These are phyloP conservation scores for Guyanaporus albipodus DNA, from an alignment of 768 basidiomycete species.

Conservation along the genomic window DNA sequence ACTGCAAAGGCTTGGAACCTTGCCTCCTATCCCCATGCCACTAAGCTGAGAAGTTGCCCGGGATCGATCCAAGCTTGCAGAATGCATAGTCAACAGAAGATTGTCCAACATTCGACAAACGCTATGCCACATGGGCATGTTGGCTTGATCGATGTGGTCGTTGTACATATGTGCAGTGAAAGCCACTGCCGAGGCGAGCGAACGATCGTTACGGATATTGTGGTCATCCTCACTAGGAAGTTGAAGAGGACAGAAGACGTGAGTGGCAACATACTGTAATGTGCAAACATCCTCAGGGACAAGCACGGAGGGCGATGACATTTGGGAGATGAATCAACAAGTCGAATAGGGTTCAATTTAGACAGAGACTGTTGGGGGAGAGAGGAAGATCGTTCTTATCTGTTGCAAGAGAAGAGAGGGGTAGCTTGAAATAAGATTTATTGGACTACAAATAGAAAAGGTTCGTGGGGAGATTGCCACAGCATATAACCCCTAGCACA, in stretches of 20 bases:
- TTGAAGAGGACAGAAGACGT: conserved; percentile 41
- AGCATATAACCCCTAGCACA: no score
- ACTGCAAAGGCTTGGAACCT: not conserved
- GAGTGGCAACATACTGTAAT: conserved; percentile 34
- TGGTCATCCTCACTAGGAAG: conserved; percentile 38
- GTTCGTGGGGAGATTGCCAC: no score
- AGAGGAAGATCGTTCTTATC: no score
- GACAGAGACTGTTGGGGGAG: no score
- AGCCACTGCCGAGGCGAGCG: conserved; percentile 22
- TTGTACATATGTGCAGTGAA: conserved; percentile 20
- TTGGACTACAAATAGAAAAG: no score
- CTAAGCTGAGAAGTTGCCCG: conserved; percentile 14
- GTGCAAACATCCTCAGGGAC: not conserved
- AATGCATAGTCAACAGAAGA: conserved; percentile 6
- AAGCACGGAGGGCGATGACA: conserved; percentile 1
- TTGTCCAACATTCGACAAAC: conserved; percentile 31
- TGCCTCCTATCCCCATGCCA: conserved; percentile 21
- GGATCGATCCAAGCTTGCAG: conserved; percentile 2
- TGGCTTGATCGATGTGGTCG: not conserved
- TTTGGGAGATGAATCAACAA: no score
- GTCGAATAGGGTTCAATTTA: no score
- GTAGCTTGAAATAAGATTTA: no score
- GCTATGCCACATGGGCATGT: conserved; percentile 26
- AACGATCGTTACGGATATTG: conserved; percentile 21
- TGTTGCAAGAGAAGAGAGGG: no score